Base-by-base conservation (phyloP, 768 basidiomycete species). In the Tricholoma sp. region DNA sequence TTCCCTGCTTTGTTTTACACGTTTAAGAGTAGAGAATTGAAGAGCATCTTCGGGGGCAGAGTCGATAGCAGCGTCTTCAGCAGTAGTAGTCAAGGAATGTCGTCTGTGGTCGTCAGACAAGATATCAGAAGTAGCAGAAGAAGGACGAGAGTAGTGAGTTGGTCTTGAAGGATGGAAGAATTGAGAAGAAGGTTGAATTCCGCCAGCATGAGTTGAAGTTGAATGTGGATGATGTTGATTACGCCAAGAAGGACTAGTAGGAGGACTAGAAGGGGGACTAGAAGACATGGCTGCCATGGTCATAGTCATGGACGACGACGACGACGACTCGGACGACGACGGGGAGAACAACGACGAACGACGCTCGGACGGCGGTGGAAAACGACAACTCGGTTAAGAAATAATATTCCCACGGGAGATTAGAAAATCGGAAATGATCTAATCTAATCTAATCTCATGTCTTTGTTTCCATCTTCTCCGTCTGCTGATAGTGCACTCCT, bases 81-180 rank as follows among this genome's bases (percentile, higher is more conserved):
- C 34, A 61, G 59, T 6, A 58, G 59, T 6, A 59, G 57, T 57
- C 60, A 61, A 20, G 52, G 47, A 56, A 63, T 61, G 10, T 24
- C 44, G 41, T 31, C 28, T 20, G 52, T 67, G 67, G 11, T 61
- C 52, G 32, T 63, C 65, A 15, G 5, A 47, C n/a, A 28, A 0
- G 24, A 47, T 24, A 24, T 24, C 24, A 42, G 68, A 69, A 52
- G 61, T 61, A 50, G 65, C 63, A 7, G 74, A 74, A 15, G 70
- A 73, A 51, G 74, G 75, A 20, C 68, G 80, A 31, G 76, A 79
- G 59, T 70, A 76, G 50, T 68, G 74, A 20, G 69, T 68, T 0
- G 88, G 89, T 50, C 84, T 78, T 4, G 84, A 80, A 4, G 89
- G 88, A 18, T 77, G 82, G 65, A 91, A 91, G 73, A 92, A 91